phyloP scores from a whole-genome alignment of 257 asterid genomes.

The Verbena officinalis region DNA sequence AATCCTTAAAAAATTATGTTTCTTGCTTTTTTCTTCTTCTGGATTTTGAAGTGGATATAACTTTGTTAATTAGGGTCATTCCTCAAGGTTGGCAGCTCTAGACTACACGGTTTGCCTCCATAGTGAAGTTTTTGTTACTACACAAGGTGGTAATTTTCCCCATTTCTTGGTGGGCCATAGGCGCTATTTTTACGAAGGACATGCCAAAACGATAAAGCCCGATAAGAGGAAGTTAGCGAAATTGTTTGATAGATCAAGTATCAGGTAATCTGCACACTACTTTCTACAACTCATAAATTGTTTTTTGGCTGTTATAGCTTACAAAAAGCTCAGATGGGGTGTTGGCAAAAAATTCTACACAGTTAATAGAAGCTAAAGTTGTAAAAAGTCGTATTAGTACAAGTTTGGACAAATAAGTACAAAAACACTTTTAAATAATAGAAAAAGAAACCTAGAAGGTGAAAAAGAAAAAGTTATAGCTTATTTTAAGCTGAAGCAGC shows the following conservation, averaged over 20 bases:
- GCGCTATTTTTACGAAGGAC: conserved; percentile 88
- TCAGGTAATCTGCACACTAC: conserved; percentile 53
- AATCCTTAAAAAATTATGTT: background rate
- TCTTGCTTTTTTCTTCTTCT: background rate
- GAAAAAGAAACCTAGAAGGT: no score
- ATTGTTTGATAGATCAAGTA: conserved; percentile 71
- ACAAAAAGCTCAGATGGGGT: no score
- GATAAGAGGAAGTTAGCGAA: conserved; percentile 92
- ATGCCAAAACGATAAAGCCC: conserved; percentile 83
- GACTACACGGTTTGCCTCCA: conserved; percentile 98
- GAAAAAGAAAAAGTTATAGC: no score
- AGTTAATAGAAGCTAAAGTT: background rate
- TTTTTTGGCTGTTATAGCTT: no score
- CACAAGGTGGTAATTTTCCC: conserved; percentile 98
- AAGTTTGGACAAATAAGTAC: no score
- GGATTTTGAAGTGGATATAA: background rate
- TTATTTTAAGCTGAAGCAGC: no score
- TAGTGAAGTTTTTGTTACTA: conserved; percentile 90
- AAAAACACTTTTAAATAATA: no score
- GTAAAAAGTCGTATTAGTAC: no score
- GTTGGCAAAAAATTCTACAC: no score
- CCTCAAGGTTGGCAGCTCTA: conserved; percentile 95
- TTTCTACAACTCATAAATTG: background rate
- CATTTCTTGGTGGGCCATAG: conserved; percentile 98
- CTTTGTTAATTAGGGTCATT: conserved; percentile 67